Conservation (phyloP, 1,284 basidiomycete genomes). For the Ustilago loliicola region DNA sequence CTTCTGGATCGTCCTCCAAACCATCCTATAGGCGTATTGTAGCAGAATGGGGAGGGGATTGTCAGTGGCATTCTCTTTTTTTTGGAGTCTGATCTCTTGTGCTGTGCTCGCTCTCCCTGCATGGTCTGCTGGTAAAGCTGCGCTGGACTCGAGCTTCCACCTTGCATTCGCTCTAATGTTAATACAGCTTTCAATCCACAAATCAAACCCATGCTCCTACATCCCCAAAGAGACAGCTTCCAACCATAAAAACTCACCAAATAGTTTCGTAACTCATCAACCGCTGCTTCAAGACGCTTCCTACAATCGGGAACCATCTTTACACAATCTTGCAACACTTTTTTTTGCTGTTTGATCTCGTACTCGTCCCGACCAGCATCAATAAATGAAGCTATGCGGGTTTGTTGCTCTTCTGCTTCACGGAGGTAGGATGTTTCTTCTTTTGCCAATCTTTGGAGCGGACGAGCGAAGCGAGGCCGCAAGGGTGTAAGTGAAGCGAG, state of each 20-base stretch:
- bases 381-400: slow-evolving; percentile 37
- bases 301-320: slow-evolving; percentile 64
- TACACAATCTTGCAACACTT: slow-evolving; percentile 51
- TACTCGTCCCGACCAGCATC: slow-evolving; percentile 57
- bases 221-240: too few species aligned
- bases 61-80: too few species aligned
- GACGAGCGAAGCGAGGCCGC: too few species aligned
- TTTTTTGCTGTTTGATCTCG: slow-evolving; percentile 54
- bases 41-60: not conserved
- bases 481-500: too few species aligned
- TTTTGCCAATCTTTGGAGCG: slow-evolving; percentile 59
- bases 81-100: too few species aligned
- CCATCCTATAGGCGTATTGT: slow-evolving; percentile 16
- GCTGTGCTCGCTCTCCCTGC: too few species aligned
- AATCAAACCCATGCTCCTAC: too few species aligned
- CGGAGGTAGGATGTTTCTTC: slow-evolving; percentile 56
- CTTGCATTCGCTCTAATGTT: too few species aligned
- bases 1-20: slow-evolving; percentile 1
- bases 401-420: slow-evolving; percentile 49
- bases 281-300: slow-evolving; percentile 43
- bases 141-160: too few species aligned
- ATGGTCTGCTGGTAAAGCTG: too few species aligned
- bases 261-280: slow-evolving; percentile 45
- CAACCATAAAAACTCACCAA: too few species aligned
- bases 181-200: too few species aligned